Conservation (phyloP, 257 asterid species). For the Buddleja alternifolia region DNA sequence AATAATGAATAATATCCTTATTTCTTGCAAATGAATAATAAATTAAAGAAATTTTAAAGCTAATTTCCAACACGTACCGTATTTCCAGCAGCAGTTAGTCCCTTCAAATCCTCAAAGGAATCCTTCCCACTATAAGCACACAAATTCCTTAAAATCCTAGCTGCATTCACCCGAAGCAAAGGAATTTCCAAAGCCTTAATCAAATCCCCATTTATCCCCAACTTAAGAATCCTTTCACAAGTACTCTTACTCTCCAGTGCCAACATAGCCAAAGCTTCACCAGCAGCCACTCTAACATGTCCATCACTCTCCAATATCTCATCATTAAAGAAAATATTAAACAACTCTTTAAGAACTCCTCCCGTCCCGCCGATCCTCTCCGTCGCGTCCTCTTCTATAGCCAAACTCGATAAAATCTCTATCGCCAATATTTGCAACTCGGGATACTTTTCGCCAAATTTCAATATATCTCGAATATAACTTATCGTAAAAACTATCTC, state of each 20-base stretch:
- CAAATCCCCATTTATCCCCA: constrained; percentile 49
- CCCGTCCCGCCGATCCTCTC: constrained; percentile 88
- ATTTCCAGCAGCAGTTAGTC: constrained; percentile 66
- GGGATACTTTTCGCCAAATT: constrained; percentile 71
- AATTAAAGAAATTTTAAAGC: not conserved
- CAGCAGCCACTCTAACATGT: constrained; percentile 71
- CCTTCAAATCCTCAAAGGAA: constrained; percentile 50
- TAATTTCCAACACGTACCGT: constrained; percentile 62
- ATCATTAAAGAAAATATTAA: constrained; percentile 61
- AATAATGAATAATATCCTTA: no score
- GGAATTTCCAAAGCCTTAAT: constrained; percentile 58
- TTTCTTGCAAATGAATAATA: no score
- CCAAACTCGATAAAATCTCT: constrained; percentile 67
- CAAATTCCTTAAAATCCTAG: constrained; percentile 71
- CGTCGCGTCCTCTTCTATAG: constrained; percentile 78
- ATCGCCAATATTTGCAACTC: constrained; percentile 70
- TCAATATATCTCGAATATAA: constrained; percentile 68
- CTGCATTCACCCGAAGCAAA: constrained; percentile 62
- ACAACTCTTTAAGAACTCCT: constrained; percentile 69
- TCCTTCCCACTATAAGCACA: constrained; percentile 67
- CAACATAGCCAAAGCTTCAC: constrained; percentile 87
- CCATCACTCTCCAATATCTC: constrained; percentile 31
- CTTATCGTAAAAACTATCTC: constrained; percentile 82
- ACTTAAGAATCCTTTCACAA: constrained; percentile 54
- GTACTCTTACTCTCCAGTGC: constrained; percentile 60